These are phyloP conservation scores for Hirsutella thompsonii DNA, from an alignment of 2,329 filamentous ascomycete species.

Conservation along the genomic window DNA sequence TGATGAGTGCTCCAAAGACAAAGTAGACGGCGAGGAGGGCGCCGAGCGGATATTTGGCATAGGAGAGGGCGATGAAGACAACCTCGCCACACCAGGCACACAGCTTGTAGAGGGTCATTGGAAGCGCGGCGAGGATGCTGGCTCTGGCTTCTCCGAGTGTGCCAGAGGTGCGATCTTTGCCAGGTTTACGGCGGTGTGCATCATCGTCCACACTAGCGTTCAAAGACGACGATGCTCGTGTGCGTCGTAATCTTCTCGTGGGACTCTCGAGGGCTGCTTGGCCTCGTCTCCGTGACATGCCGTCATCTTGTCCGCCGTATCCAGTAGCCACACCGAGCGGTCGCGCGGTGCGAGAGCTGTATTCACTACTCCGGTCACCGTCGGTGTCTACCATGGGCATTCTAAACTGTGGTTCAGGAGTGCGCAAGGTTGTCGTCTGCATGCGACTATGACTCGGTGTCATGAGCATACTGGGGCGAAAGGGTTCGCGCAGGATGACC, in stretches of 20 bases:
- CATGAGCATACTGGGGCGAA: slow-evolving; percentile 39
- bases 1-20: slow-evolving; percentile 41
- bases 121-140: slow-evolving; percentile 21
- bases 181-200: not conserved
- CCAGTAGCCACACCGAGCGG: slow-evolving; percentile 8
- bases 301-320: slow-evolving; percentile 11
- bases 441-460: slow-evolving; percentile 14
- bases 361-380: slow-evolving; percentile 9
- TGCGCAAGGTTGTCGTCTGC: slow-evolving; percentile 16
- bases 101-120: slow-evolving; percentile 24
- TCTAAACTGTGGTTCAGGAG: slow-evolving; percentile 37
- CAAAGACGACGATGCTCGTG: slow-evolving; percentile 4
- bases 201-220: slow-evolving; percentile 6
- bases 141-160: slow-evolving; percentile 6
- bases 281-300: slow-evolving; percentile 15
- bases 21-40: slow-evolving; percentile 49
- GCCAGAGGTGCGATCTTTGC: not conserved
- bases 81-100: slow-evolving; percentile 41
- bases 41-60: slow-evolving; percentile 52
- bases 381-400: slow-evolving; percentile 37
- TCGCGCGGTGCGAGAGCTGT: slow-evolving; percentile 18
- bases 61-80: slow-evolving; percentile 43
- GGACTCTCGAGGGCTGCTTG: slow-evolving; percentile 10
- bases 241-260: slow-evolving; percentile 9
- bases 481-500: slow-evolving; percentile 40